Evolutionary conservation across 108 stramenopile species (phyloP), one percentile per base, ranked within the genome.

Genomic region (Pseudonitzschia delicatissima): DNA sequence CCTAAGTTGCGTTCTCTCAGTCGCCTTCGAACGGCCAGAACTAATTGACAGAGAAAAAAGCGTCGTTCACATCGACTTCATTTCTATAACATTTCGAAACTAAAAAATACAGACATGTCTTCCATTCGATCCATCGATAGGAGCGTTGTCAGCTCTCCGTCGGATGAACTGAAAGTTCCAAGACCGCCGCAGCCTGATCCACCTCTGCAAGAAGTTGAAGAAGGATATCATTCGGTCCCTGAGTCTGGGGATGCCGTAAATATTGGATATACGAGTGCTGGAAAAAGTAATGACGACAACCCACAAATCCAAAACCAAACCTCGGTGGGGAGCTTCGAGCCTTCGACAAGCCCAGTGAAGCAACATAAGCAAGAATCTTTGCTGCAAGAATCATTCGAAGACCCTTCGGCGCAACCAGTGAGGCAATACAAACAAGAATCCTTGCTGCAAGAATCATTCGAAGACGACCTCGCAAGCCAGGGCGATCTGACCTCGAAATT

Each of bases 191-290:
- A 18, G 18, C 49, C 8, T 6, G 13, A 50, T 18, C 29, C 2
- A 9, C 47, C 20, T 23, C 47, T 1, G 4, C 47, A 48, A 33
- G 53, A 55, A 27, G 31, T 33, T 31, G 15, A 27, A 12, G 1
- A 17, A 33, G 29, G 29, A 12, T 71, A 71, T 18, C 61, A 71
- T 50, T 62, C 69, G 23, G 26, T 71, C 48, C 69, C 69, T 5
- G 62, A 51, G 7, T 63, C 69, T 2, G 69, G 69, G 23, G 23
- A 48, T 21, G 47, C 47, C 2, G 21, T 8, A 1, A 48, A 48
- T 23, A 23, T 48, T 6, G 47, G 47, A 3, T 21, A 6, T 23
- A 2, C 17, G 17, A n/a, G 3, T 44, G 5, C n/a, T 5, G 47
- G 17, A 2, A 23, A 7, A 45, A 13, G n/a, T n/a, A n/a, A 44